Base-by-base conservation (phyloP, 371 early-diverging fungal species). In the Synchytrium microbalum region DNA sequence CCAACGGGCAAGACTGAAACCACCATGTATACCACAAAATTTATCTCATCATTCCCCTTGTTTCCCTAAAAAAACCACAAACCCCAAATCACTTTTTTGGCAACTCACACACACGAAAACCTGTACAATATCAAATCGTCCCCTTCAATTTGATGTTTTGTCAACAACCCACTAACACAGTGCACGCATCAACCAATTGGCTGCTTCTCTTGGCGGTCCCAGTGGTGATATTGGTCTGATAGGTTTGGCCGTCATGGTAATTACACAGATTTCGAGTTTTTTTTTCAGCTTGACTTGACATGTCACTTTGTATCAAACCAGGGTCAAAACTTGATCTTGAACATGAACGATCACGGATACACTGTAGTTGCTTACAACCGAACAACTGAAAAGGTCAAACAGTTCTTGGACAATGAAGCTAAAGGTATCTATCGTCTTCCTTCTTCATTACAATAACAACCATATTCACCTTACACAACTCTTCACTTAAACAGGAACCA, bases 211-310 rank as follows among this genome's bases (percentile, higher is more conserved):
- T 5, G 19, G 19, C 19, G 46, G 13, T 56, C 29, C 29, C 29
- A 92, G 92, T 79, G 96, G 92, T 84, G 98, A 99, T 79, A 92
- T 99, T 72, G 99, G 98, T 76, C 89, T 99, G 70, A 96, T 99
- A 75, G 99, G 99, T 74, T 84, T 99, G 78, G 99, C 98, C 76
- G 97, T 97, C 72, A 99, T 99, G 99, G 95, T 95, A 86, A 66
- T 75, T 67, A 1, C 3, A 51, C 23, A 14, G 23, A 51, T 51
- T 51, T 51, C 23, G 33, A 23, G 19, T 2, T 1, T 30, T 10
- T 57, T 31, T 25, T 51, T 26, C 24, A 38, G 28, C 59, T 62
- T 51, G 23, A 51, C 14, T 14, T n/a, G n/a, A n/a, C n/a, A n/a
- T n/a, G n/a, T n/a, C n/a, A n/a, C n/a, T n/a, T 51, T 23, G 51